Evolutionary conservation across 345 rosid species (phyloP).

Genomic region (Turnera subulata): DNA sequence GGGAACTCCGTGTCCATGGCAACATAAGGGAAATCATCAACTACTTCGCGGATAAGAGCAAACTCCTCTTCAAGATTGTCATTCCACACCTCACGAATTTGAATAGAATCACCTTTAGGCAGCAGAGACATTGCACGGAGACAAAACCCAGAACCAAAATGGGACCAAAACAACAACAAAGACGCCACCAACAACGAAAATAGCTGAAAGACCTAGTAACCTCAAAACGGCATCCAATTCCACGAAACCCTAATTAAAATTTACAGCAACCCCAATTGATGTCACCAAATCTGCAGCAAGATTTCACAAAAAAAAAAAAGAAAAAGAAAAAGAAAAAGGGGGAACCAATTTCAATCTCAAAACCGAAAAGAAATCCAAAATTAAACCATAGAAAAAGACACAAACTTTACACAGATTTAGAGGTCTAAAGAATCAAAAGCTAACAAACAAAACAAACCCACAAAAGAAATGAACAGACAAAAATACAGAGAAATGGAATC

Average conservation of each 20-base stretch:
- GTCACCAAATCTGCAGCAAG: constrained; percentile 14
- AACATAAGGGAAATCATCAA: constrained; percentile 55
- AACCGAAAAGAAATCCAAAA: too few species aligned
- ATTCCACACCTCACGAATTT: constrained; percentile 70
- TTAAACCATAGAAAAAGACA: neutral
- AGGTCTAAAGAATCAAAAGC: neutral
- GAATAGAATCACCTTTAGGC: constrained; percentile 46
- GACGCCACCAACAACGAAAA: constrained; percentile 8
- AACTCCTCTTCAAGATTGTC: constrained; percentile 57
- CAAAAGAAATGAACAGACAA: neutral
- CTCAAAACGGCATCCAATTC: neutral
- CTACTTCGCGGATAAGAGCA: constrained; percentile 40
- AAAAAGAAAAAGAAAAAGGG: neutral
- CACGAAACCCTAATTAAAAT: constrained; percentile 6
- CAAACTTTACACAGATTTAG: neutral
- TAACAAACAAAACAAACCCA: neutral
- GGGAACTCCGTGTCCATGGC: constrained; percentile 91
- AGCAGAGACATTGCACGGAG: constrained; percentile 45
- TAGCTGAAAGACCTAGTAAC: too few species aligned
- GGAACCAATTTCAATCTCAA: too few species aligned
- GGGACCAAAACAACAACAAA: neutral
- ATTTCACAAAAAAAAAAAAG: neutral
- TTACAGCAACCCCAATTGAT: neutral
- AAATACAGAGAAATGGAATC: neutral
- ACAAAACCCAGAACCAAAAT: neutral